Base-by-base conservation (phyloP, 75 land plant genomes). In the Picea glauca region DNA sequence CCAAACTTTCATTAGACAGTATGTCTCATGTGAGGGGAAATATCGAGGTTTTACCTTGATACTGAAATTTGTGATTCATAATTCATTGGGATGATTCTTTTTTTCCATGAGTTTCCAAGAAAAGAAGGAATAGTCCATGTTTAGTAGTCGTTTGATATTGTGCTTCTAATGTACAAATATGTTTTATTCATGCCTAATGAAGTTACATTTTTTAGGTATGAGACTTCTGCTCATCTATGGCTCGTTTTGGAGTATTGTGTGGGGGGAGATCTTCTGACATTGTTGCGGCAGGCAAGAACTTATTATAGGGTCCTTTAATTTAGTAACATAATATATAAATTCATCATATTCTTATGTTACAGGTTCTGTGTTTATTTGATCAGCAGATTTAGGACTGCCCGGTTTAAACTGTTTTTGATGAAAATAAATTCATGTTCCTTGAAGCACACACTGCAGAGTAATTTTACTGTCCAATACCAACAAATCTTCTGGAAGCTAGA, bases 231-330 rank as follows among this genome's bases (percentile, higher is more conserved):
- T 33, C 99, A 98, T 72, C 81, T 98, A 59, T 98, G 98, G 99
- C 86, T 98, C 62, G 94, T 98, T 60, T 77, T 98, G 83, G 99
- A 98, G 73, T 98, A 98, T 74, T 98, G 99, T 77, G 98, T 95
- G 80, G 99, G 99, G 61, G 98, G 99, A 56, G 98, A 98, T 86
- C 93, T 98, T 59, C 81, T 93, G 81, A 89, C 89, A 32, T 82
- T 98, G 80, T 78, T 97, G 12, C 81, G 79, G 43, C 98, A 97
- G 99, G 99, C 91, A 63, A 58, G 86, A 54, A n/a, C 63, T 62
- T 35, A 21, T 13, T 58, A 30, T 26, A 58, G 38, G 46, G 12
- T 56, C 40, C 32, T 13, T 57, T 38, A 58, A n/a, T 82, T 76
- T 35, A 75, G 56, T 20, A 81, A 23, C 61, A 50, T 58, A 35